These are phyloP conservation scores for Phanerochaete sordida DNA, from an alignment of 768 basidiomycete species.

Conservation along the genomic window DNA sequence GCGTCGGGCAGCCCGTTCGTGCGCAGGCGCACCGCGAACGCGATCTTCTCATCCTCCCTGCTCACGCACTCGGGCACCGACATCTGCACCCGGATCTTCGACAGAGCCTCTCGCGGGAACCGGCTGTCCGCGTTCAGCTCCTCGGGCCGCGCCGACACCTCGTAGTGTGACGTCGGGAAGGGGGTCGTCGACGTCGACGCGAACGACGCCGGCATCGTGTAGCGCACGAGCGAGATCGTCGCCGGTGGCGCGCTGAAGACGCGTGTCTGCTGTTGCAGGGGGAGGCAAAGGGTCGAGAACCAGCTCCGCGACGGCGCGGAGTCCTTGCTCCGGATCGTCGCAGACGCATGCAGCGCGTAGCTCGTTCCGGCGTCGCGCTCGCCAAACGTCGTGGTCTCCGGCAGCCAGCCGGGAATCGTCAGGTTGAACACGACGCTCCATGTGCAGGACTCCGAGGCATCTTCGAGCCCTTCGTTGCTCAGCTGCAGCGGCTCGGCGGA, in stretches of 20 bases:
- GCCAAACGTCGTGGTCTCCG: conserved; percentile 43
- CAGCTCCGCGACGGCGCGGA: conserved; percentile 41
- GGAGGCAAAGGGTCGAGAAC: conserved; percentile 51
- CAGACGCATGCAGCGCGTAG: conserved; percentile 67
- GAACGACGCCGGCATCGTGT: conserved; percentile 36
- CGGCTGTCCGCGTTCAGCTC: conserved; percentile 12
- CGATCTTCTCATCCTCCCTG: conserved; percentile 43
- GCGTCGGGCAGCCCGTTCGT: conserved; percentile 45
- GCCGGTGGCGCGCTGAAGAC: conserved; percentile 36
- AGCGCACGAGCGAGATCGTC: conserved; percentile 51
- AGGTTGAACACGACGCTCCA: conserved; percentile 84
- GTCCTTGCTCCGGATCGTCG: conserved; percentile 49
- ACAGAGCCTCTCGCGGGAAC: conserved; percentile 41
- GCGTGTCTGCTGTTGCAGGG: conserved; percentile 46
- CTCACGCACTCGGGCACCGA: conserved; percentile 56
- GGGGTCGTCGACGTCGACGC: conserved; percentile 28
- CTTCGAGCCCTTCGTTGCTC: conserved; percentile 61
- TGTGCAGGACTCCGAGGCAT: conserved; percentile 48
- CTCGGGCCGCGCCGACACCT: conserved; percentile 11
- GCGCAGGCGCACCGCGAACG: conserved; percentile 59
- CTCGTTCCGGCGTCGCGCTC: conserved; percentile 48
- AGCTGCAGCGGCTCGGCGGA: conserved; percentile 54
- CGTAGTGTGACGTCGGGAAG: conserved; percentile 32
- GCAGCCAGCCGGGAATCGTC: conserved; percentile 88
- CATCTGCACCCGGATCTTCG: conserved; percentile 61